phyloP scores from a whole-genome alignment of 169 alveolate species.

The Cryptosporidium andersoni region DNA sequence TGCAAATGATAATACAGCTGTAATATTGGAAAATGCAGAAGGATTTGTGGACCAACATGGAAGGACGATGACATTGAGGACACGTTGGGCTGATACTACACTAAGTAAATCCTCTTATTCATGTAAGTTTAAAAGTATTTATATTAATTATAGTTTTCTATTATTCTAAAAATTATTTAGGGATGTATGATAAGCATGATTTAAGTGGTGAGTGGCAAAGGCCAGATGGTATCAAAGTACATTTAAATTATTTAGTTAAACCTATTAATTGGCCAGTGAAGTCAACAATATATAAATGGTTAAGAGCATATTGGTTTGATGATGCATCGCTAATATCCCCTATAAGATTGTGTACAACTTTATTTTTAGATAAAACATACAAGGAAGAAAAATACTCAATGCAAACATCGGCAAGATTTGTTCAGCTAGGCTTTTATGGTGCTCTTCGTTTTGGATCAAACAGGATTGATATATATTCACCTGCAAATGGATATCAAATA shows the following conservation, averaged over 20 bases:
- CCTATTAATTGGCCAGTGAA: slow-evolving; percentile 71
- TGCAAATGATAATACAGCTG: slow-evolving; percentile 76
- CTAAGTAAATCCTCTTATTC: slow-evolving; percentile 45
- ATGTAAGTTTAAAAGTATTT: slow-evolving; percentile 29
- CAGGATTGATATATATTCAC: slow-evolving; percentile 76
- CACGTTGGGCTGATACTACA: slow-evolving; percentile 72
- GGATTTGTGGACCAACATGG: slow-evolving; percentile 77
- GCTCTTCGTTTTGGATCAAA: slow-evolving; percentile 77
- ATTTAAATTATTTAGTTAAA: slow-evolving; percentile 40
- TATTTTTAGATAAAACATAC: slow-evolving; percentile 75
- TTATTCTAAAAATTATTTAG: neutral
- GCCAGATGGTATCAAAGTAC: slow-evolving; percentile 75
- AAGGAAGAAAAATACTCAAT: slow-evolving; percentile 73
- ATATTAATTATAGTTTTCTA: neutral
- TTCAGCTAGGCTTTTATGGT: slow-evolving; percentile 77
- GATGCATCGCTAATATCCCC: slow-evolving; percentile 75
- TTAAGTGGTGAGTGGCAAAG: slow-evolving; percentile 76
- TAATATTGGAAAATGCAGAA: slow-evolving; percentile 75
- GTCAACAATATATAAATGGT: slow-evolving; percentile 70
- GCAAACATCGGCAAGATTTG: slow-evolving; percentile 75
- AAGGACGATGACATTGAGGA: slow-evolving; percentile 73
- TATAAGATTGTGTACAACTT: slow-evolving; percentile 72
- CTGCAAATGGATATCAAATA: slow-evolving; percentile 73
- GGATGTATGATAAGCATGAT: slow-evolving; percentile 71
- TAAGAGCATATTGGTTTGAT: slow-evolving; percentile 77